These are phyloP conservation scores for Danielia oregonensis DNA, from an alignment of 805 yeast species.

Conservation along the genomic window DNA sequence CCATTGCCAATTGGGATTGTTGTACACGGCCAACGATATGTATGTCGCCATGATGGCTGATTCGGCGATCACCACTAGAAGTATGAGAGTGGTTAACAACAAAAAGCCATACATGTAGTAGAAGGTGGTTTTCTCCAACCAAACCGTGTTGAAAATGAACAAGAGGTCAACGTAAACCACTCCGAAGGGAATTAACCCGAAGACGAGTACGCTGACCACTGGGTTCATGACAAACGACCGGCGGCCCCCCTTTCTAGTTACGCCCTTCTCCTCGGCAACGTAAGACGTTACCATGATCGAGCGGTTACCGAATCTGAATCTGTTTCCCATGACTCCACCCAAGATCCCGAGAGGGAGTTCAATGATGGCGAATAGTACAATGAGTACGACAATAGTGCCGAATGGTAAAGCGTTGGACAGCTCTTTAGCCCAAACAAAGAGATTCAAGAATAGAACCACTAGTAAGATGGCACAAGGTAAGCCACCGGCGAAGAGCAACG, in stretches of 20 bases:
- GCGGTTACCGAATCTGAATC: slow-evolving; percentile 19
- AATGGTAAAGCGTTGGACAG: slow-evolving; percentile 78
- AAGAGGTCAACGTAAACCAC: slow-evolving; percentile 76
- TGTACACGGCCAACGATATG: slow-evolving; percentile 50
- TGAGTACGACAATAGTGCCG: slow-evolving; percentile 60
- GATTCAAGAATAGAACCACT: slow-evolving; percentile 54
- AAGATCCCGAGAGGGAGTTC: slow-evolving; percentile 71
- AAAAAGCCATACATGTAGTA: slow-evolving; percentile 80
- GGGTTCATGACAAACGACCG: slow-evolving; percentile 22
- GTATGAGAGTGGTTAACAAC: slow-evolving; percentile 53
- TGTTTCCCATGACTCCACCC: slow-evolving; percentile 61
- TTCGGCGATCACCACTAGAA: slow-evolving; percentile 64
- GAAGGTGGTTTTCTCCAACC: slow-evolving; percentile 77
- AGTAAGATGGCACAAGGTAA: slow-evolving; percentile 48
- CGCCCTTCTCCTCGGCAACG: slow-evolving; percentile 1
- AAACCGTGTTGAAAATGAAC: slow-evolving; percentile 68
- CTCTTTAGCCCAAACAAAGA: slow-evolving; percentile 71
- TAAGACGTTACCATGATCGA: slow-evolving; percentile 17
- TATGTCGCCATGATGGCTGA: slow-evolving; percentile 69
- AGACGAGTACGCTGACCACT: slow-evolving; percentile 35
- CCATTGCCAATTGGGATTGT: slow-evolving; percentile 79
- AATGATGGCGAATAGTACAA: slow-evolving; percentile 57
- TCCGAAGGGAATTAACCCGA: slow-evolving; percentile 76
- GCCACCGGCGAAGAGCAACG: slow-evolving; percentile 31
- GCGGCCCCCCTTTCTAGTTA: neutral